Evolutionary conservation across 257 asterid species (phyloP).

Genomic region (Fraxinus quadrangulata): DNA sequence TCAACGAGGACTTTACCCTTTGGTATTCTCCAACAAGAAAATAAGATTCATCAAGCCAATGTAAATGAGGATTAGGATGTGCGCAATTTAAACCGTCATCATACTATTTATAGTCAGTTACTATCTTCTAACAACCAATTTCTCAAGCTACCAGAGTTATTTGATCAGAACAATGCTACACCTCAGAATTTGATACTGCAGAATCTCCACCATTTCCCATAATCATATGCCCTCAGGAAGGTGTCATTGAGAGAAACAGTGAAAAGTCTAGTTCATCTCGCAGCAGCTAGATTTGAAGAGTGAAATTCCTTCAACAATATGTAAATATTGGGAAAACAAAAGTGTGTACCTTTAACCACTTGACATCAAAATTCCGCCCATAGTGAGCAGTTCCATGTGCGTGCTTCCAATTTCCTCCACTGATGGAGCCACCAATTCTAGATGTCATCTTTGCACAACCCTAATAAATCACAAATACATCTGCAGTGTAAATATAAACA

Average conservation of each 20-base stretch:
- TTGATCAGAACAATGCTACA: constrained; percentile 11
- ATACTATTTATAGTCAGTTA: not conserved
- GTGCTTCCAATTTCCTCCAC: constrained; percentile 99
- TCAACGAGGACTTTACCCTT: constrained; percentile 13
- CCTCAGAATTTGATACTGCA: constrained; percentile 18
- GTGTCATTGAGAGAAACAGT: constrained; percentile 17
- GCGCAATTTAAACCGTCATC: not conserved
- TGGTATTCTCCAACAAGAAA: constrained; percentile 20
- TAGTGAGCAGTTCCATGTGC: constrained; percentile 96
- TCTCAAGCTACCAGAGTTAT: constrained; percentile 3
- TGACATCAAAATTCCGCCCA: constrained; percentile 88
- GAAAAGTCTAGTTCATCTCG: constrained; percentile 10
- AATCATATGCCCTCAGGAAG: constrained; percentile 12
- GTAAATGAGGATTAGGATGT: not conserved
- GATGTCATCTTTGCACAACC: constrained; percentile 99
- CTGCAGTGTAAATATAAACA: constrained; percentile 21
- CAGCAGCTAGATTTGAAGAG: constrained; percentile 22
- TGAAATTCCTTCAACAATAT: constrained; percentile 9
- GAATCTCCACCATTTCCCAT: constrained; percentile 15
- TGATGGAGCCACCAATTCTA: constrained; percentile 75
- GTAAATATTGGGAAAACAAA: constrained; percentile 17
- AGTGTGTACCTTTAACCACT: constrained; percentile 85
- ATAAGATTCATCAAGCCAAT: constrained; percentile 13
- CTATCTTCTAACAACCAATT: not conserved
- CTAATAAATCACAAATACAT: constrained; percentile 44